These are phyloP conservation scores for Chlorociboria aeruginascens DNA, from an alignment of 495 filamentous ascomycete species.

Conservation along the genomic window DNA sequence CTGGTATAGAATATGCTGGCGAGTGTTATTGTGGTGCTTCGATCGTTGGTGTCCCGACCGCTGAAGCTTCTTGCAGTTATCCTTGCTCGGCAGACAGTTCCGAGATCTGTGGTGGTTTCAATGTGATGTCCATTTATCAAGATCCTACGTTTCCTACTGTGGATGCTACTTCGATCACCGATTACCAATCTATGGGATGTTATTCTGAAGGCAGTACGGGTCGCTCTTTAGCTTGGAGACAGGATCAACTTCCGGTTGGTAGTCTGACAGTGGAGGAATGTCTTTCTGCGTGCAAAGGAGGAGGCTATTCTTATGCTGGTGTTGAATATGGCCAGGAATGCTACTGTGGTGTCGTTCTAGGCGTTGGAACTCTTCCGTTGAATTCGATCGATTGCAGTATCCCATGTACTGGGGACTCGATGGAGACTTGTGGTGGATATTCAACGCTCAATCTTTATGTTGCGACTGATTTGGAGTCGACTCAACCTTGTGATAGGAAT, in stretches of 20 bases:
- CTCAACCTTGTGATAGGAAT: conserved; percentile 31
- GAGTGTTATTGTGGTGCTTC: conserved; percentile 41
- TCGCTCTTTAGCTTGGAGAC: conserved; percentile 35
- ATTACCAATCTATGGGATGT: conserved; percentile 42
- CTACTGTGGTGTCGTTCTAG: conserved; percentile 19
- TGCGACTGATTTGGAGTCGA: conserved; percentile 22
- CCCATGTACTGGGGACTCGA: conserved; percentile 34
- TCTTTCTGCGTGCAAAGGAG: conserved; percentile 30
- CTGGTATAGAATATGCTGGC: conserved; percentile 42
- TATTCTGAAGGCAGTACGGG: conserved; percentile 40
- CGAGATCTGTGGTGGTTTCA: conserved; percentile 35
- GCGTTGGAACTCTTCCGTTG: conserved; percentile 31
- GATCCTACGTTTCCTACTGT: conserved; percentile 38
- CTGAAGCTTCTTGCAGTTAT: conserved; percentile 29
- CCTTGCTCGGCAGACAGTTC: conserved; percentile 33
- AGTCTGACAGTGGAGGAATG: conserved; percentile 25
- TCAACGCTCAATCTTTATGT: conserved; percentile 33
- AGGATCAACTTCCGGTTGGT: conserved; percentile 24
- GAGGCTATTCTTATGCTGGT: conserved; percentile 38
- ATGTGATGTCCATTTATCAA: conserved; percentile 35
- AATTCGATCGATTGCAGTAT: conserved; percentile 26
- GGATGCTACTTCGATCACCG: conserved; percentile 23
- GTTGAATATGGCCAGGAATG: conserved; percentile 36
- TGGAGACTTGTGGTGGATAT: conserved; percentile 34
- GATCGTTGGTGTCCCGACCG: conserved; percentile 22